These are phyloP conservation scores for Babesia ovis DNA, from an alignment of 169 alveolate species.

Conservation along the genomic window DNA sequence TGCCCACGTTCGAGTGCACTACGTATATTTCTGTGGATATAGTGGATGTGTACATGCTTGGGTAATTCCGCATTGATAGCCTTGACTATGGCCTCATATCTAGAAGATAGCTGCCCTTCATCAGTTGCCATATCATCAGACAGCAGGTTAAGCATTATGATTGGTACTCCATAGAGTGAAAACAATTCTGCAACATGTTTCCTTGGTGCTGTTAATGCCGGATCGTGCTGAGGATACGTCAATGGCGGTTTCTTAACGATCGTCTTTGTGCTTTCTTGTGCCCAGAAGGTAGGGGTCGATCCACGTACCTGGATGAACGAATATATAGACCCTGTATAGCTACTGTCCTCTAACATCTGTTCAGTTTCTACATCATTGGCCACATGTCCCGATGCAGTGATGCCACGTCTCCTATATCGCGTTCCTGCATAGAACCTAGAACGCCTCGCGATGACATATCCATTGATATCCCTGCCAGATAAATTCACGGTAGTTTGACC, in stretches of 20 bases:
- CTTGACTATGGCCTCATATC: constrained; percentile 41
- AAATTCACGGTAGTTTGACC: constrained; percentile 53
- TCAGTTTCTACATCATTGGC: constrained; percentile 97
- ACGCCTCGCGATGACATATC: constrained; percentile 87
- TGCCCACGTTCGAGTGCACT: constrained; percentile 54
- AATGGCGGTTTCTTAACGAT: constrained; percentile 71
- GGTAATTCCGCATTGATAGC: constrained; percentile 66
- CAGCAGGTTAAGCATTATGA: constrained; percentile 64
- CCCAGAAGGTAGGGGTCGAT: constrained; percentile 94
- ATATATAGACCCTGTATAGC: constrained; percentile 73
- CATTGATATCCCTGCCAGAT: constrained; percentile 57
- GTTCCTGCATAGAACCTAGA: constrained; percentile 93
- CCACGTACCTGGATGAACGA: constrained; percentile 93
- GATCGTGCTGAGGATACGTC: constrained; percentile 74
- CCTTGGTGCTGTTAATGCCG: constrained; percentile 78
- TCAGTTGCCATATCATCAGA: constrained; percentile 68
- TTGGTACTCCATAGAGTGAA: constrained; percentile 69
- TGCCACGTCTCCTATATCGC: constrained; percentile 92
- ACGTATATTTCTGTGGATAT: constrained; percentile 62
- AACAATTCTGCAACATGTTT: constrained; percentile 49
- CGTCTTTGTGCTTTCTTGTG: constrained; percentile 74
- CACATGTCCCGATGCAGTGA: constrained; percentile 82
- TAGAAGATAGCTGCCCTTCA: constrained; percentile 62
- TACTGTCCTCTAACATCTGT: constrained; percentile 79
- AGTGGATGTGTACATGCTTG: constrained; percentile 35